Percentiles rank a stretch among this genome's conserved stretches.
These are phyloP conservation scores for Chlorella sp. DNA, from an alignment of 139 green algal species.

Conservation along the genomic window DNA sequence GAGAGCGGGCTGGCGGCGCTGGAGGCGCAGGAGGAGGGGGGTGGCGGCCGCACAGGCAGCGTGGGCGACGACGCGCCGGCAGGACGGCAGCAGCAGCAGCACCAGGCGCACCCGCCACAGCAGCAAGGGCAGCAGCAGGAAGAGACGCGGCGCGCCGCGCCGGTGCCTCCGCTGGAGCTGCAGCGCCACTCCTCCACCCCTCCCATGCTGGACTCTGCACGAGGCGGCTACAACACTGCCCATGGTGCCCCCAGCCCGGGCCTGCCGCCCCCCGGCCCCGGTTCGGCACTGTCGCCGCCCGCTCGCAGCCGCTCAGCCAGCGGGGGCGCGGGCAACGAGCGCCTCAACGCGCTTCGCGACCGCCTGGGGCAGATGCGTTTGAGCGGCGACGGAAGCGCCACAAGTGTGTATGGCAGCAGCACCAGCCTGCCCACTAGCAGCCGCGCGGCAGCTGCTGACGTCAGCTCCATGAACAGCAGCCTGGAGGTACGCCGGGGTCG, in stretches of 20 bases:
- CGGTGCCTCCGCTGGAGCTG: constrained; percentile 25
- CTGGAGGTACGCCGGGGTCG: neutral
- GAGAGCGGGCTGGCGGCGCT: constrained; percentile 32
- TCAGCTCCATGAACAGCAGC: constrained; percentile 12
- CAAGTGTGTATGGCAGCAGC: neutral
- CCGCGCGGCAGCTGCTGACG: neutral
- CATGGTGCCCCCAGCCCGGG: neutral
- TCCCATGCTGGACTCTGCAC: neutral
- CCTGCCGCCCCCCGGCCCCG: neutral
- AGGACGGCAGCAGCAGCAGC: neutral
- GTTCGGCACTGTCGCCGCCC: neutral
- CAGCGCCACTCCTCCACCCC: neutral
- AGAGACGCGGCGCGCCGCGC: neutral
- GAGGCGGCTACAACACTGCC: neutral
- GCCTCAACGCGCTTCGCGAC: constrained; percentile 8
- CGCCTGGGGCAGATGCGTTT: constrained; percentile 13
- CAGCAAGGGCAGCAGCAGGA: neutral
- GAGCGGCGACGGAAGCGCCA: constrained; percentile 4
- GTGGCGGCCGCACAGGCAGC: neutral
- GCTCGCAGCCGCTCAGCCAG: neutral
- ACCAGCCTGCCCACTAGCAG: constrained; percentile 13
- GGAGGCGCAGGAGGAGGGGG: neutral
- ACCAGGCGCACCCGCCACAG: neutral
- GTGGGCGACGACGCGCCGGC: too few species aligned
- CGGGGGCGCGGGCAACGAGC: neutral